phyloP scores from a whole-genome alignment of 139 green algal species.

The Haematococcus sp. region DNA sequence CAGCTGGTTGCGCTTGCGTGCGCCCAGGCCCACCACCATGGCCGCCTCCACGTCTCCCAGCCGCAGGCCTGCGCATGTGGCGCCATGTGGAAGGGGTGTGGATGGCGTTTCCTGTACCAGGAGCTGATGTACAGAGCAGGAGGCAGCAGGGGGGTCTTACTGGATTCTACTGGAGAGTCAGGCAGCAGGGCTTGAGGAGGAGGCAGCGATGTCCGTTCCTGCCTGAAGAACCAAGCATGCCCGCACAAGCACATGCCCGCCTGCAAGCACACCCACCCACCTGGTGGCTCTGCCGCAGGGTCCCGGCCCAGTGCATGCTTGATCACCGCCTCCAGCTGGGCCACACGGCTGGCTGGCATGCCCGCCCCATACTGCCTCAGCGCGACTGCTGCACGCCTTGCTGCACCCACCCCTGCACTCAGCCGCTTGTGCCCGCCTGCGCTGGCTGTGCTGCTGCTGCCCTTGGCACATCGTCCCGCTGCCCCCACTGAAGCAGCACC shows the following conservation, averaged over 20 bases:
- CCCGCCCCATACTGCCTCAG: conserved; percentile 21
- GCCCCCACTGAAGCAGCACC: too few species aligned
- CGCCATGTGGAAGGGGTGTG: background rate
- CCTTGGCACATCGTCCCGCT: too few species aligned
- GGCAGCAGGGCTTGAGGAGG: too few species aligned
- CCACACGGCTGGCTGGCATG: conserved; percentile 24
- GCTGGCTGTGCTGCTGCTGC: background rate
- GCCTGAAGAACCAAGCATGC: too few species aligned
- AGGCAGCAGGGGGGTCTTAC: too few species aligned
- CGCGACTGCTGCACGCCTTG: conserved; percentile 33
- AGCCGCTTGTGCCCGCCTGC: conserved; percentile 6
- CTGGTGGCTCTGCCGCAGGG: background rate
- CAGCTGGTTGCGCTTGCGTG: conserved; percentile 5
- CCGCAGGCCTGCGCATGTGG: background rate
- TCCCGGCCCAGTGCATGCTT: conserved; percentile 22
- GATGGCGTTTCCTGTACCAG: too few species aligned
- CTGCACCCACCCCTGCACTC: conserved; percentile 9
- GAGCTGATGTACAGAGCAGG: too few species aligned
- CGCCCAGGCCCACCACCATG: conserved; percentile 33
- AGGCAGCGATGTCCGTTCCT: too few species aligned
- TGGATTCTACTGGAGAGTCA: too few species aligned
- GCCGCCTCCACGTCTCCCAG: conserved; percentile 41
- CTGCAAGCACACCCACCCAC: too few species aligned
- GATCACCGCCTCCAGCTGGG: conserved; percentile 25
- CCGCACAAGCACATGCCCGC: too few species aligned